phyloP scores from a whole-genome alignment of 352 stramenopile genomes.

The Stramenopiles sp. region DNA sequence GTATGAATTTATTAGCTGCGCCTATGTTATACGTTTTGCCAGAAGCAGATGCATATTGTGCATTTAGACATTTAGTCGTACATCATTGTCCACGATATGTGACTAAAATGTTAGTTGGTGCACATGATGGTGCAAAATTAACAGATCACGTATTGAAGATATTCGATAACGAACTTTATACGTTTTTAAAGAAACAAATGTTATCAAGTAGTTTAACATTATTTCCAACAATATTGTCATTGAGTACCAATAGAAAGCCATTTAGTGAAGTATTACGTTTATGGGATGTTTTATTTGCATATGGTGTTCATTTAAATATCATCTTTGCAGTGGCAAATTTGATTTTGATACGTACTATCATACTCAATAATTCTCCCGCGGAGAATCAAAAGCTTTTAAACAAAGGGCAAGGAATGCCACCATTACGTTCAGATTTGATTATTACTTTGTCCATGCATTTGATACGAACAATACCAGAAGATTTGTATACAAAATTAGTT shows the following conservation, averaged over 20 bases:
- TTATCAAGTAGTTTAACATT: background rate
- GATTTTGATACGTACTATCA: conserved; percentile 37
- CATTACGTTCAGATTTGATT: background rate
- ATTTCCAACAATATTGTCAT: background rate
- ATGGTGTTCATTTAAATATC: conserved; percentile 69
- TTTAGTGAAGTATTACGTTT: background rate
- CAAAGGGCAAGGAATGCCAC: background rate
- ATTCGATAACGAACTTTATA: conserved; percentile 50
- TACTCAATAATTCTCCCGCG: background rate
- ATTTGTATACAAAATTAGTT: background rate
- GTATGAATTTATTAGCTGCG: conserved; percentile 68
- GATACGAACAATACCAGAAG: background rate
- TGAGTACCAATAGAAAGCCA: background rate
- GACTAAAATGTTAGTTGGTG: conserved; percentile 11
- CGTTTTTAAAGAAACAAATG: conserved; percentile 36
- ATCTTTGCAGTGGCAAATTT: conserved; percentile 60
- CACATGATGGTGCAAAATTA: conserved; percentile 9
- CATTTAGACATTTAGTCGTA: conserved; percentile 59
- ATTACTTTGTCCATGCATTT: background rate
- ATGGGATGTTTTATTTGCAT: conserved; percentile 37
- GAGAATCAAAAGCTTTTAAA: background rate
- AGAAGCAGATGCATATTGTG: conserved; percentile 62
- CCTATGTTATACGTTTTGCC: conserved; percentile 72
- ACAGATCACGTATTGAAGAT: conserved; percentile 16
- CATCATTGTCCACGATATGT: conserved; percentile 61